Evolutionary conservation across 345 rosid genomes (phyloP).

Genomic region (Salix purpurea): DNA sequence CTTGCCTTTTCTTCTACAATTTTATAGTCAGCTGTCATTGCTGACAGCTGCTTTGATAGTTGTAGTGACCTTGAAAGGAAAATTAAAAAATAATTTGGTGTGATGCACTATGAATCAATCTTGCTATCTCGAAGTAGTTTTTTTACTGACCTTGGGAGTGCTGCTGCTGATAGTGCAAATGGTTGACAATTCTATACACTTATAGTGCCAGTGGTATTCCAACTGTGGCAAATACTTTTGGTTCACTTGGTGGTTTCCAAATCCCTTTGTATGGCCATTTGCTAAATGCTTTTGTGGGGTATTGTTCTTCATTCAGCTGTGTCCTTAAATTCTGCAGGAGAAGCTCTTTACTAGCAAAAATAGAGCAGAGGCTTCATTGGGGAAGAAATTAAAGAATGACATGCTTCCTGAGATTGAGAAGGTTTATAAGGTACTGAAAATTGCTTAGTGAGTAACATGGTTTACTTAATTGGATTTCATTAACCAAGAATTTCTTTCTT

Average conservation of each 20-base stretch:
- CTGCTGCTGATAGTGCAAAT: background rate
- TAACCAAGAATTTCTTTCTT: constrained; percentile 1
- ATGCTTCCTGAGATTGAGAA: constrained; percentile 97
- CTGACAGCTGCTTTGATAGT: background rate
- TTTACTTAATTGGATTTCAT: background rate
- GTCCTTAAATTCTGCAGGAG: constrained; percentile 50
- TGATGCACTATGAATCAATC: background rate
- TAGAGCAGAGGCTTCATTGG: constrained; percentile 81
- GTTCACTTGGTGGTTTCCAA: background rate
- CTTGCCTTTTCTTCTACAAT: background rate
- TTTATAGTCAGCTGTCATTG: background rate
- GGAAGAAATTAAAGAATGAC: constrained; percentile 82
- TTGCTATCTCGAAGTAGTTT: background rate
- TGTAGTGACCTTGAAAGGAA: background rate
- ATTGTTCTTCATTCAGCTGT: constrained; percentile 1
- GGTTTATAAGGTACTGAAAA: constrained; percentile 75
- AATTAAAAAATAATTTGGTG: background rate
- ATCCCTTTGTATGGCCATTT: background rate
- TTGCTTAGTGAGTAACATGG: constrained; percentile 8
- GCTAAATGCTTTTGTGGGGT: background rate
- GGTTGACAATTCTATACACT: background rate
- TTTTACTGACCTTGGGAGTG: background rate
- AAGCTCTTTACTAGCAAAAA: constrained; percentile 79
- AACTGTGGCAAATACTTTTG: background rate
- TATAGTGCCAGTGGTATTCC: background rate